Evolutionary conservation across 2,329 filamentous ascomycete genomes (phyloP), one percentile per base, ranked within the genome.

Genomic region (Fusarium sp.): DNA sequence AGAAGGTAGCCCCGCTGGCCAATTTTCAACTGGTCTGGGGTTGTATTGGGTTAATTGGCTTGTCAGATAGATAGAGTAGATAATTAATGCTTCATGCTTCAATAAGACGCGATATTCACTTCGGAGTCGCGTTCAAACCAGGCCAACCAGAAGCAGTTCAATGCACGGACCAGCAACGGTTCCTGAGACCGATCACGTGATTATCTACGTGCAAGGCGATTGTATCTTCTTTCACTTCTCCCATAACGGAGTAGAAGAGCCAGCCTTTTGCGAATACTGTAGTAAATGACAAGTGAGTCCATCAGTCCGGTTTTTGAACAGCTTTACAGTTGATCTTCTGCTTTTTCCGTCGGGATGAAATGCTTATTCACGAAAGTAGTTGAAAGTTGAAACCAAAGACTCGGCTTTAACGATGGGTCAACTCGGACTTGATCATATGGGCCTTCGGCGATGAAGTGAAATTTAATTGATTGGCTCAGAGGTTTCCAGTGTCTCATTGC

Each of bases 331-430:
- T 15, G 11, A 18, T 40, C 23, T 31, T 11, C 13, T 35, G 41
- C 18, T 67, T 51, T 37, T 29, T 21, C 35, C n/a, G n/a, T 40
- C 48, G 27, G 45, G 18, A 52, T 52, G n/a, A 31, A 40, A 58
- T 6, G 9, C 11, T 50, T 21, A 20, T 25, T 18, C 31, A 42
- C 23, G 48, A 64, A 53, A 51, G 23, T 46, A 43, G 40, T 48
- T n/a, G 37, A 42, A 33, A 43, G 40, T 48, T n/a, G 37, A 42
- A 33, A 29, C 40, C 41, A 42, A 13, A 33, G 40, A 39, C 55
- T 66, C 65, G 65, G 65, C 36, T 69, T 49, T 69, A 67, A 48
- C 11, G 35, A 69, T 54, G 55, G 48, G 48, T 48, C 60, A 39
- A 66, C 48, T 68, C 66, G 61, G 66, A 66, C 33, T 50, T 63